Conservation (phyloP, 2,329 filamentous ascomycete genomes). For the Monosporascus sp. region DNA sequence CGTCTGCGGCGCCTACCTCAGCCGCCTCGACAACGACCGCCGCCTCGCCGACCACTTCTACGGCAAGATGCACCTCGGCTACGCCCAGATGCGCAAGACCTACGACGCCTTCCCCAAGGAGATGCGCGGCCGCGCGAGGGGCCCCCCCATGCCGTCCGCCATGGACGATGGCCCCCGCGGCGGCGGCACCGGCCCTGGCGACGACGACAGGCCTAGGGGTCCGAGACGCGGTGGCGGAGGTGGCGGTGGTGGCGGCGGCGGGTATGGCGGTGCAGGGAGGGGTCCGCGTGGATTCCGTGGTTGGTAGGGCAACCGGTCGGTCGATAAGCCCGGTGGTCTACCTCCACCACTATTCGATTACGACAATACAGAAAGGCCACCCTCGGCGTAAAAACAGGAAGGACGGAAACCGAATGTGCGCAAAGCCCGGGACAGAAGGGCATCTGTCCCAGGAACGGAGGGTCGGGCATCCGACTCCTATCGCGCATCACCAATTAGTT, state of each 20-base stretch:
- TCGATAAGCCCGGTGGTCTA: not conserved
- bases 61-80: constrained; percentile 98
- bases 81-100: constrained; percentile 96
- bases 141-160: constrained; percentile 46
- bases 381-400: no score
- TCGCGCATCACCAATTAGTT: no score
- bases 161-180: constrained; percentile 42
- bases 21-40: constrained; percentile 87
- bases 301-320: constrained; percentile 29
- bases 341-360: no score
- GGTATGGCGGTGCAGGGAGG: constrained; percentile 29
- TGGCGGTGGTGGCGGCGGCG: constrained; percentile 42
- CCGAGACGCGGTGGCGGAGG: constrained; percentile 50
- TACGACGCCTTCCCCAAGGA: constrained; percentile 83
- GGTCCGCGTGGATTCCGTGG: constrained; percentile 37
- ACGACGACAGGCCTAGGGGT: constrained; percentile 41
- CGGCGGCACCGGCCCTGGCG: constrained; percentile 35
- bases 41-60: constrained; percentile 96
- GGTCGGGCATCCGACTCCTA: no score
- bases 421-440: no score
- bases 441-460: no score
- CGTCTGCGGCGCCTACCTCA: constrained; percentile 93
- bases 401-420: no score
- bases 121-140: constrained; percentile 63
- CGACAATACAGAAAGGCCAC: no score